phyloP scores from a whole-genome alignment of 179 eudicot genomes.

The Silene noctiflora region DNA sequence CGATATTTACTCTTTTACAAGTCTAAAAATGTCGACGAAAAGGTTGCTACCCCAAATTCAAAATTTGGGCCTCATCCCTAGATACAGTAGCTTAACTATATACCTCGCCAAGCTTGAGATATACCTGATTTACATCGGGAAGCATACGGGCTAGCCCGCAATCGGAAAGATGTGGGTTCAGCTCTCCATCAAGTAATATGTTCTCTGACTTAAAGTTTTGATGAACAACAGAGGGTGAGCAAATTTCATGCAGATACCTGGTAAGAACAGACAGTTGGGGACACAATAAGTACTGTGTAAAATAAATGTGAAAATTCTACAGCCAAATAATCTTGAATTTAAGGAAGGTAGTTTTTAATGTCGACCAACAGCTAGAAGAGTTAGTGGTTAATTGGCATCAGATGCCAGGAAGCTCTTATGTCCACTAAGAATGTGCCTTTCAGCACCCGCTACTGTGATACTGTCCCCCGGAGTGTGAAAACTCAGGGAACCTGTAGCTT shows the following conservation, averaged over 20 bases:
- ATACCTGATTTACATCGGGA: conserved; percentile 82
- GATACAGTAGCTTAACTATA: not conserved
- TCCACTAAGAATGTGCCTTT: no score
- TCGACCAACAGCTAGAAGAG: no score
- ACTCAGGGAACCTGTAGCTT: not conserved
- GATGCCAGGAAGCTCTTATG: no score
- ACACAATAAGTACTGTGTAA: not conserved
- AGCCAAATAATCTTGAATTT: not conserved
- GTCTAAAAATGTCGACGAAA: not conserved
- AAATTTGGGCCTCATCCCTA: no score
- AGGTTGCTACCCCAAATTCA: no score
- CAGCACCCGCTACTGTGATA: no score
- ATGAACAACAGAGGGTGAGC: conserved; percentile 89
- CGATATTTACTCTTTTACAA: no score
- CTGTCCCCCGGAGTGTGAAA: not conserved
- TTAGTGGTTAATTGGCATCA: no score
- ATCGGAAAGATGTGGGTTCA: conserved; percentile 90
- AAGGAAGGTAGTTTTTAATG: no score
- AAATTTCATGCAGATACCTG: conserved; percentile 97
- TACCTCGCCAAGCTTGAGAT: not conserved
- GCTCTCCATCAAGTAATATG: conserved; percentile 79
- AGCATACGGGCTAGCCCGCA: conserved; percentile 72
- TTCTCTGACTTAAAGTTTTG: conserved; percentile 88
- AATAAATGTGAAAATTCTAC: not conserved
- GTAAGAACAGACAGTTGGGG: conserved; percentile 13